These are phyloP conservation scores for Nothomitra cinnamomea DNA, from an alignment of 2,329 filamentous ascomycete species.

Conservation along the genomic window DNA sequence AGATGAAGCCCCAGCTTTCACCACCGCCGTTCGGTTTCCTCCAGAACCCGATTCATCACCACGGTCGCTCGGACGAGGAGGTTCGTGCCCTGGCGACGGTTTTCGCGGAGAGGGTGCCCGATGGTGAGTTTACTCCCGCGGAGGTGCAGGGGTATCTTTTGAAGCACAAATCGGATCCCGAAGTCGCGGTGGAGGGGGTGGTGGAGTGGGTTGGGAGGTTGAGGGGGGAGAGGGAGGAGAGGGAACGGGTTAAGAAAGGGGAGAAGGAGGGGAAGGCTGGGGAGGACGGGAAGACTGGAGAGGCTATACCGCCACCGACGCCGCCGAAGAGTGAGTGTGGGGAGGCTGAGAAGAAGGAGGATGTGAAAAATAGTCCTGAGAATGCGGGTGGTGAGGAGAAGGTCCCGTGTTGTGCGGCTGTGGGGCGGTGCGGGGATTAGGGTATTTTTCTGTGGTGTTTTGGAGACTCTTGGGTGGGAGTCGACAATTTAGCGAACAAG, in stretches of 20 bases:
- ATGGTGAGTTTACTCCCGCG: constrained; percentile 37
- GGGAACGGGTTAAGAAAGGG: constrained; percentile 10
- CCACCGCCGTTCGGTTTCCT: neutral
- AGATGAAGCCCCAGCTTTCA: neutral
- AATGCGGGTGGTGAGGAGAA: constrained; percentile 9
- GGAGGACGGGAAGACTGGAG: constrained; percentile 10
- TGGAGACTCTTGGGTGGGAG: too few relatives aligned
- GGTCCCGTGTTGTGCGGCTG: too few relatives aligned
- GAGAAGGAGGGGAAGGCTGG: constrained; percentile 10
- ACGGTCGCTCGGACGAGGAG: constrained; percentile 16
- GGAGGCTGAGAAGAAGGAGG: constrained; percentile 11
- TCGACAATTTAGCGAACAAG: too few relatives aligned
- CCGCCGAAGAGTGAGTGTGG: constrained; percentile 6
- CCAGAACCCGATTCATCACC: neutral
- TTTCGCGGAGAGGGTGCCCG: constrained; percentile 38
- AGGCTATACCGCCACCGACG: too few relatives aligned
- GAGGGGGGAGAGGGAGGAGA: constrained; percentile 27
- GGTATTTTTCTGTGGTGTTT: too few relatives aligned
- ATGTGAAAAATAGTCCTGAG: constrained; percentile 1
- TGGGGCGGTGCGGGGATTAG: too few relatives aligned
- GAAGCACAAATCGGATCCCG: constrained; percentile 42
- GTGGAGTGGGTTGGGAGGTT: constrained; percentile 36
- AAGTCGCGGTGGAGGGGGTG: constrained; percentile 35
- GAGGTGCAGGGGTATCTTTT: constrained; percentile 49
- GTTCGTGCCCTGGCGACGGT: constrained; percentile 27